Evolutionary conservation across 164 flowering plant species (phyloP).

Genomic region (Paratinospora sagittata): DNA sequence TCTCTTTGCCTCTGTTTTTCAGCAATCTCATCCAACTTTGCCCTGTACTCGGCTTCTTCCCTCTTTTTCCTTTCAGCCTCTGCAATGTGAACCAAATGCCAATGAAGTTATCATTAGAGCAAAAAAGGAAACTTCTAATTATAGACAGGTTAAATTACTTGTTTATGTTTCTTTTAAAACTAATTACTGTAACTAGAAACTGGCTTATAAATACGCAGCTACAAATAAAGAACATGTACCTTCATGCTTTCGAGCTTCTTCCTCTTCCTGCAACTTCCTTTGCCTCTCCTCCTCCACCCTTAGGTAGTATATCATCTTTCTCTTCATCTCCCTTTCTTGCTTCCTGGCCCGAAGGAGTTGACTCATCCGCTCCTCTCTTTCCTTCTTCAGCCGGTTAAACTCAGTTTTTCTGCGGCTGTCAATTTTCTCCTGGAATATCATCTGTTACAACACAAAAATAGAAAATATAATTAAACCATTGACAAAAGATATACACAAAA

Average conservation of each 20-base stretch:
- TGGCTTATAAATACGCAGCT: neutral
- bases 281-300: slow-evolving; percentile 65
- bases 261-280: slow-evolving; percentile 60
- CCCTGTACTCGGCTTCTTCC: slow-evolving; percentile 73
- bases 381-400: slow-evolving; percentile 38
- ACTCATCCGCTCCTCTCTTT: slow-evolving; percentile 60
- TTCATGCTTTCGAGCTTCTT: slow-evolving; percentile 74
- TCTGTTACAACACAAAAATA: slow-evolving; percentile 29
- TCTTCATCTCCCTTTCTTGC: slow-evolving; percentile 50
- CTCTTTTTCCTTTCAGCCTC: slow-evolving; percentile 72
- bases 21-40: slow-evolving; percentile 77
- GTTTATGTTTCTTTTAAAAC: neutral
- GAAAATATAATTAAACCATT: neutral
- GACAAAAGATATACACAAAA: neutral
- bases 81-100: slow-evolving; percentile 28
- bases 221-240: slow-evolving; percentile 32
- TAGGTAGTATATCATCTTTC: slow-evolving; percentile 60
- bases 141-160: neutral
- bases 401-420: slow-evolving; percentile 57
- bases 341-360: slow-evolving; percentile 33
- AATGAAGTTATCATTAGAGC: neutral
- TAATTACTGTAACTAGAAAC: neutral
- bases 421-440: slow-evolving; percentile 49
- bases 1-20: slow-evolving; percentile 83
- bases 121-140: neutral